Conservation (phyloP, 2,329 filamentous ascomycete species). For the Lachnellula occidentalis region DNA sequence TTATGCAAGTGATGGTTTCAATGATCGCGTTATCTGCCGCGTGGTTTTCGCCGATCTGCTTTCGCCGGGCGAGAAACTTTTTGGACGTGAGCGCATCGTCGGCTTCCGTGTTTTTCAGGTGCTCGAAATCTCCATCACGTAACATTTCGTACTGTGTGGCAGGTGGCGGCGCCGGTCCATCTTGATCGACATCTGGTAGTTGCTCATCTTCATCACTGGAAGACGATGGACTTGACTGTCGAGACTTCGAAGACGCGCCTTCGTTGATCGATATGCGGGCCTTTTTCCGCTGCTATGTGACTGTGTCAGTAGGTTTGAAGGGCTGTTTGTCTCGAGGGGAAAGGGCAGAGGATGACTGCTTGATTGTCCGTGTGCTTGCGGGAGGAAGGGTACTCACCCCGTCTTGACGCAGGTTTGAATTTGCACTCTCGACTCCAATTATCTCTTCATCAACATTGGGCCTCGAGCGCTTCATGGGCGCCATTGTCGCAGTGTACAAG, state of each 20-base stretch:
- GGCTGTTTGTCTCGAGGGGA: not conserved
- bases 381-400: slow-evolving; percentile 24
- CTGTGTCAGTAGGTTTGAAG: slow-evolving; percentile 2
- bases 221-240: slow-evolving; percentile 13
- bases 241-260: slow-evolving; percentile 12
- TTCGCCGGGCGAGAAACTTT: slow-evolving; percentile 44
- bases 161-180: slow-evolving; percentile 24
- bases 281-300: slow-evolving; percentile 36
- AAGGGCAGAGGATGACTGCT: not conserved
- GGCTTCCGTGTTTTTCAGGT: slow-evolving; percentile 49
- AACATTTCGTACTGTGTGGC: slow-evolving; percentile 58
- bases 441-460: slow-evolving; percentile 29
- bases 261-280: slow-evolving; percentile 31
- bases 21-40: slow-evolving; percentile 82
- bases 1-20: slow-evolving; percentile 77
- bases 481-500: slow-evolving; percentile 29
- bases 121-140: slow-evolving; percentile 53
- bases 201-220: slow-evolving; percentile 26
- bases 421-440: slow-evolving; percentile 27
- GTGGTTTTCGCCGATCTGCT: slow-evolving; percentile 58
- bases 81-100: slow-evolving; percentile 63
- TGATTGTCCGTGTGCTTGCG: not conserved
- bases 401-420: slow-evolving; percentile 26
- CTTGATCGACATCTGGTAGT: slow-evolving; percentile 13
- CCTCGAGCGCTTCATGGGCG: slow-evolving; percentile 37